A percentile compares a stretch with the other conserved stretches of the same genome.
phyloP scores from a whole-genome alignment of 2,329 filamentous ascomycete genomes.

The Zalaria obscura region DNA sequence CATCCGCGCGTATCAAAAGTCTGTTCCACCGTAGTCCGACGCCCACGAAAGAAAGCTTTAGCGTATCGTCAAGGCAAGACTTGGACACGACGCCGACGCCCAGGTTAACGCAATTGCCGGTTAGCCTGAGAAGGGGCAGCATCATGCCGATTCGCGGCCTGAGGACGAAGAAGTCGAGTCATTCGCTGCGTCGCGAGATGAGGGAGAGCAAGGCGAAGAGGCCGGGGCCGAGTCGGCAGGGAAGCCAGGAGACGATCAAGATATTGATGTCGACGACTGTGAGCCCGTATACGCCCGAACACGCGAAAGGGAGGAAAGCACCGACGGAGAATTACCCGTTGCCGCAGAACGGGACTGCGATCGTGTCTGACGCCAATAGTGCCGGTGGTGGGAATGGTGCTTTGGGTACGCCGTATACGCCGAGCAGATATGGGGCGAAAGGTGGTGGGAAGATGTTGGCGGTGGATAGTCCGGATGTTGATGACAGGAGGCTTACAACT shows the following conservation, averaged over 20 bases:
- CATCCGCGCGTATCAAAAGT: conserved; percentile 2
- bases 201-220: conserved; percentile 1
- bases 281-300: not conserved
- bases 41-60: too few relatives aligned
- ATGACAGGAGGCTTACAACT: not conserved
- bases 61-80: conserved; percentile 1
- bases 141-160: conserved; percentile 17
- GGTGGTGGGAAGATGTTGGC: not conserved
- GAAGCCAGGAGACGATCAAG: not conserved
- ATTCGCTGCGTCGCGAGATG: conserved; percentile 16
- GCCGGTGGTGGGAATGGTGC: not conserved
- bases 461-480: not conserved
- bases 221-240: not conserved
- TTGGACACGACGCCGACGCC: conserved; percentile 9
- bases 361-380: not conserved
- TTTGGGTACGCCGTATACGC: conserved; percentile 9
- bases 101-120: conserved; percentile 13
- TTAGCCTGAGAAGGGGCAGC: conserved; percentile 16
- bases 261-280: not conserved
- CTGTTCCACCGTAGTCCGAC: conserved; percentile 16
- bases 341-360: not conserved
- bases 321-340: not conserved
- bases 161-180: conserved; percentile 16
- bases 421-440: conserved; percentile 2
- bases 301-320: not conserved